phyloP scores from a whole-genome alignment of 129 eudicot species.

The Flaveria bidentis region DNA sequence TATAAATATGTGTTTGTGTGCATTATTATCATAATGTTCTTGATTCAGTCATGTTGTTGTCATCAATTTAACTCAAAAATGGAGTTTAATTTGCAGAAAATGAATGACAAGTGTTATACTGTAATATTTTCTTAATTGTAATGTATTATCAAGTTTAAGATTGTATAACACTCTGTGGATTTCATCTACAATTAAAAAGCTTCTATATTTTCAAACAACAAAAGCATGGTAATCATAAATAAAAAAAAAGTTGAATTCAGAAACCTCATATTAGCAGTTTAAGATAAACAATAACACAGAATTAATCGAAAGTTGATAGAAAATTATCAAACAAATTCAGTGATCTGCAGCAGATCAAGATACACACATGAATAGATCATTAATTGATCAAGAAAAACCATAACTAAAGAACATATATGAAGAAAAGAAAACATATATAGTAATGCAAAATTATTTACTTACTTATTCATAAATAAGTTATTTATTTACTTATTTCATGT shows the following conservation, averaged over 20 bases:
- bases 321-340: too few relatives aligned
- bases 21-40: conserved; percentile 30
- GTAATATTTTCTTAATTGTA: conserved; percentile 7
- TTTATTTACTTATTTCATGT: too few relatives aligned
- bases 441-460: too few relatives aligned
- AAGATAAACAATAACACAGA: not conserved
- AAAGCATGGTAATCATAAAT: not conserved
- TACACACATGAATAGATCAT: too few relatives aligned
- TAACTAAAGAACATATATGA: too few relatives aligned
- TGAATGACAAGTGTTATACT: conserved; percentile 21
- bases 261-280: conserved; percentile 1
- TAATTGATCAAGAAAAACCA: too few relatives aligned
- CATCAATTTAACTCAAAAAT: conserved; percentile 19
- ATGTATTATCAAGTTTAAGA: conserved; percentile 25
- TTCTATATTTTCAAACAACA: not conserved
- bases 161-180: conserved; percentile 32
- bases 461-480: too few relatives aligned
- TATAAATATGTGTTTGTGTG: conserved; percentile 30
- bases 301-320: too few relatives aligned
- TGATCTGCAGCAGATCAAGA: too few relatives aligned
- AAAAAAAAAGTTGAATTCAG: not conserved
- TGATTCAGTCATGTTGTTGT: conserved; percentile 23
- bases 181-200: conserved; percentile 8
- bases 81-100: conserved; percentile 28
- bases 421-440: too few relatives aligned